Percentiles rank a stretch among this genome's conserved stretches.
Evolutionary conservation across 192 early-diverging fungal species (phyloP).

Genomic region (Helicostylum pulchrum): DNA sequence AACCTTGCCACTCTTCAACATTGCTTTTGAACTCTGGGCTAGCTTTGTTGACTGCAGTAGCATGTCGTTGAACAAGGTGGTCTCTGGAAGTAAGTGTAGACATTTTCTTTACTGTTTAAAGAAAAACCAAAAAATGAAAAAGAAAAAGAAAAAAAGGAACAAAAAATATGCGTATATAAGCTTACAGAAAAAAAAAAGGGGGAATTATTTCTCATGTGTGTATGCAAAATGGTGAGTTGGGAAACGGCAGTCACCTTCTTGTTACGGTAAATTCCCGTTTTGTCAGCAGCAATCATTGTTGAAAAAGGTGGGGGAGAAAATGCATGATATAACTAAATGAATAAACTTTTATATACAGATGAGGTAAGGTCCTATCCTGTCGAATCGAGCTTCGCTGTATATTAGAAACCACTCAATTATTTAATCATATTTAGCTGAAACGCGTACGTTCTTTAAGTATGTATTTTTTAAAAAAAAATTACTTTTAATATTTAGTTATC

Average conservation of each 20-base stretch:
- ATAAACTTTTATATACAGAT: too few relatives aligned
- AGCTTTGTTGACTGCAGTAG: constrained; percentile 43
- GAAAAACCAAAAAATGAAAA: constrained; percentile 8
- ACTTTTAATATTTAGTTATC: too few relatives aligned
- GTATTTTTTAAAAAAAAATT: too few relatives aligned
- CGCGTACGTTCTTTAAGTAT: too few relatives aligned
- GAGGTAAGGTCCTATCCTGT: too few relatives aligned
- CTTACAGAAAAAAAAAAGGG: not conserved
- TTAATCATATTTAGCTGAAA: too few relatives aligned
- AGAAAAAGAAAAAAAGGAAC: constrained; percentile 4
- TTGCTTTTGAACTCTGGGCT: constrained; percentile 55
- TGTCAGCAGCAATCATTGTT: not conserved
- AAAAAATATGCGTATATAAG: not conserved
- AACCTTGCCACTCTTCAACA: constrained; percentile 49
- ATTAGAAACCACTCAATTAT: too few relatives aligned
- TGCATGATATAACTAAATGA: too few relatives aligned
- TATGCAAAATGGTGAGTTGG: not conserved
- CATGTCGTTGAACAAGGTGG: constrained; percentile 43
- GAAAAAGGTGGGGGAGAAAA: not conserved
- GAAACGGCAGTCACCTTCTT: not conserved
- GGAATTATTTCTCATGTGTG: not conserved
- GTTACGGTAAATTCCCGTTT: not conserved
- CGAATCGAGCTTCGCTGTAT: too few relatives aligned
- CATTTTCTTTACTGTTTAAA: constrained; percentile 16
- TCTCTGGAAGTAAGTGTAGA: constrained; percentile 27